These are phyloP conservation scores for Austroboletus niveus DNA, from an alignment of 1,284 basidiomycete species.

Conservation along the genomic window DNA sequence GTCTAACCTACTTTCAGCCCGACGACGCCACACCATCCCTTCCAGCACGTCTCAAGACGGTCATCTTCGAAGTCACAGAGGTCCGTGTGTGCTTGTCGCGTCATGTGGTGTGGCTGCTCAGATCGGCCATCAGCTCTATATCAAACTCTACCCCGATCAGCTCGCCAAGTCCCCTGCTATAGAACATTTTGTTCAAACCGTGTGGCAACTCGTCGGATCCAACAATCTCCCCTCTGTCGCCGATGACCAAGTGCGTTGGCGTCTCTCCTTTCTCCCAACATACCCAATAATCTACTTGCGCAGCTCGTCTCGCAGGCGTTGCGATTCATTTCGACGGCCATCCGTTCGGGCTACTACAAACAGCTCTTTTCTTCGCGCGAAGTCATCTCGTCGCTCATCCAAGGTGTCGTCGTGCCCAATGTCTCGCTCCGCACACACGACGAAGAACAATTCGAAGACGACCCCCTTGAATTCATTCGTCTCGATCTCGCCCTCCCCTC, in stretches of 20 bases:
- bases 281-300: not conserved
- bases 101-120: not conserved
- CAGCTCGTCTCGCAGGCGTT: constrained; percentile 93
- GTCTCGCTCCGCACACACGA: constrained; percentile 87
- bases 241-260: constrained; percentile 67
- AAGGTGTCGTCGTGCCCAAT: constrained; percentile 93
- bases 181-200: constrained; percentile 82
- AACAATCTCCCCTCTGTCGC: constrained; percentile 68
- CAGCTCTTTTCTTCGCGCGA: constrained; percentile 68
- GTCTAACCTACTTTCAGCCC: constrained; percentile 45
- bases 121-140: constrained; percentile 65
- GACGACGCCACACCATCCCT: constrained; percentile 84
- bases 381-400: constrained; percentile 81
- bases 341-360: constrained; percentile 82
- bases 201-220: constrained; percentile 86
- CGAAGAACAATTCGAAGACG: constrained; percentile 96
- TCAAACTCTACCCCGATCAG: constrained; percentile 89
- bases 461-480: constrained; percentile 94
- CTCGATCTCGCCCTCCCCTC: constrained; percentile 81
- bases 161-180: constrained; percentile 71
- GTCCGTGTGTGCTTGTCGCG: constrained; percentile 32
- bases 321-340: constrained; percentile 89
- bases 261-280: not conserved
- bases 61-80: constrained; percentile 89
- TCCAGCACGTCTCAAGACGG: constrained; percentile 84